Evolutionary conservation across 805 yeast genomes (phyloP), one percentile per base, ranked within the genome.

Genomic region (Starmerella lactis-condensi): DNA sequence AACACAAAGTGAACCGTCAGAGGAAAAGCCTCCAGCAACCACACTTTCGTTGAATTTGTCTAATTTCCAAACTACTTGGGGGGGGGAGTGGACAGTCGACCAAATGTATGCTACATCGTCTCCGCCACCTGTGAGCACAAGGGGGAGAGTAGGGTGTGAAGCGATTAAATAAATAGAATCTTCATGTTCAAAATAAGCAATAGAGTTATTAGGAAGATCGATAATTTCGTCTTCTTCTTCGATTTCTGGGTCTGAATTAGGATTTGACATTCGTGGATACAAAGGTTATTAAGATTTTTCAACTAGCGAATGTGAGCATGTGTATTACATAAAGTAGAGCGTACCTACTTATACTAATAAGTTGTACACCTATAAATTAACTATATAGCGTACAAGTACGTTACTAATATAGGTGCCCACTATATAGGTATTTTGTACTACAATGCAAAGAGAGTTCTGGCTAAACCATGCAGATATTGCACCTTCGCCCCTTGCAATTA

Each of bases 51-150:
- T 73, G 55, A 79, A 92, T 14, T 85, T 92, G 31, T 60, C 59
- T 36, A 89, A 58, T 45, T 76, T 72, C 24, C 76, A 72, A 2
- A 81, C 83, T 35, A 76, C 62, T 39, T 72, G 69, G 8, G 94
- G 79, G 20, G 93, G 93, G 37, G 69, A 71, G 2, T 79, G 63
- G 24, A 40, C 37, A 2, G 92, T 74, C 4, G 94, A 81, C 96
- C 96, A 89, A 45, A 89, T 51, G 50, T 69, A 78, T 2, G 83
- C 94, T 17, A 69, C 61, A 52, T 85, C 73, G 53, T 89, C 99
- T 36, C 93, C 96, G 25, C 94, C 96, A 19, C 99, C 98, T 15
- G 85, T 66, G n/a, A 73, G 75, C 6, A 78, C 89, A 52, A 61
- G 45, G 12, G 95, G 95, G 37, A 82, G 61, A 5, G 62, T 62